Percentiles rank a stretch among this genome's conserved stretches.
Conservation (phyloP, 2,329 filamentous ascomycete genomes). For the Akanthomyces dipterigenus region DNA sequence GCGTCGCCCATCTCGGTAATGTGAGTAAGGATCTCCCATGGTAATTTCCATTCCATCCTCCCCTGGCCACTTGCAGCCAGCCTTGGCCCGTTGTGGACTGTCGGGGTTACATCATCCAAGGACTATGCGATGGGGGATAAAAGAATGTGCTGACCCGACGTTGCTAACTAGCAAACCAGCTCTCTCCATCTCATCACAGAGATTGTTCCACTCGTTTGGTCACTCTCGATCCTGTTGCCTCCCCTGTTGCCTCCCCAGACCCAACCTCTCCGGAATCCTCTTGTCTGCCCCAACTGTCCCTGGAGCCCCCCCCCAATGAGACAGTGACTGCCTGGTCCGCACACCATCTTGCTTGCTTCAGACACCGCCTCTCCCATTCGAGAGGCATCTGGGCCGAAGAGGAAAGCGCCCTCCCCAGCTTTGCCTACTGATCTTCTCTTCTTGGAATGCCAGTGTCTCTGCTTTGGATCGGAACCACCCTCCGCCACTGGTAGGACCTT, state of each 20-base stretch:
- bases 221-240: neutral
- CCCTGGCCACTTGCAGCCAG: constrained; percentile 11
- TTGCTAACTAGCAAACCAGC: neutral
- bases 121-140: neutral
- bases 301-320: constrained; percentile 8
- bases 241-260: neutral
- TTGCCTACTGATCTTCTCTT: constrained; percentile 20
- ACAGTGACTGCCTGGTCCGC: constrained; percentile 7
- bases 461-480: constrained; percentile 27
- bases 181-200: neutral
- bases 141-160: constrained; percentile 13
- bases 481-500: constrained; percentile 27
- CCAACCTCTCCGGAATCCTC: neutral
- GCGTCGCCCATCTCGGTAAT: constrained; percentile 1
- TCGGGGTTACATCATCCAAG: neutral
- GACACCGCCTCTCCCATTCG: constrained; percentile 11
- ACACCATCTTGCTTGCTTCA: constrained; percentile 7
- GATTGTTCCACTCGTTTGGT: neutral
- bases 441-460: constrained; percentile 34
- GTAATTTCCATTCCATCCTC: constrained; percentile 13
- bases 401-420: constrained; percentile 8
- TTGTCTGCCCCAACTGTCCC: constrained; percentile 1
- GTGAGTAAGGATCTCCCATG: constrained; percentile 11
- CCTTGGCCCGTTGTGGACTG: constrained; percentile 4
- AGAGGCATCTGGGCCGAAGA: constrained; percentile 10